phyloP scores from a whole-genome alignment of 495 filamentous ascomycete genomes.

The Amphirosellinia nigrospora region DNA sequence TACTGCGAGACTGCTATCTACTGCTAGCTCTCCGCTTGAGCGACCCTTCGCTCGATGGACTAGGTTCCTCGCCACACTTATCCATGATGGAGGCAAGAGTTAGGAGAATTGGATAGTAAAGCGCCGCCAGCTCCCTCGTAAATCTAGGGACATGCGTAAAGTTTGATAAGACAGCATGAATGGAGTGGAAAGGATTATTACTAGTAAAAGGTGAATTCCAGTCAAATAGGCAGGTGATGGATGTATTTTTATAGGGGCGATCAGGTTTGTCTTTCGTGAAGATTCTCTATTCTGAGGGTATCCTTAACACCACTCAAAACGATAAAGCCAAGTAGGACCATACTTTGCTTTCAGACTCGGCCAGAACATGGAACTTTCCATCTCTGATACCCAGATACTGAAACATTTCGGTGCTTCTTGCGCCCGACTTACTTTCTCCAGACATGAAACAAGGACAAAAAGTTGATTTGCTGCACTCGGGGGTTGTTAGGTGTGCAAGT shows the following conservation, averaged over 20 bases:
- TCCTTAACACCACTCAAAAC: neutral
- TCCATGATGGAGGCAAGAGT: conserved; percentile 10
- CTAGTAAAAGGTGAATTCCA: neutral
- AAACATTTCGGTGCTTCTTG: conserved; percentile 10
- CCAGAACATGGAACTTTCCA: neutral
- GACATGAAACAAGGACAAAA: neutral
- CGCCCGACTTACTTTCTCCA: neutral
- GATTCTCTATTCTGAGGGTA: neutral
- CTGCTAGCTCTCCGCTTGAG: conserved; percentile 26
- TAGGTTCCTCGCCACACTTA: conserved; percentile 23
- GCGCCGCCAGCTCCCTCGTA: conserved; percentile 4
- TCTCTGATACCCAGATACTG: neutral
- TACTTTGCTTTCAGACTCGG: neutral
- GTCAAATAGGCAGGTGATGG: neutral
- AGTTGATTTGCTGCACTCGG: neutral
- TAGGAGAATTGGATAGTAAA: conserved; percentile 18
- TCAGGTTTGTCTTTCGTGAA: conserved; percentile 3
- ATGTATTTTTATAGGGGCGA: conserved; percentile 22
- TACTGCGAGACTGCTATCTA: conserved; percentile 32
- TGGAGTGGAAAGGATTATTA: conserved; percentile 6
- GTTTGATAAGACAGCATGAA: conserved; percentile 21
- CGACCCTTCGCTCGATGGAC: conserved; percentile 30
- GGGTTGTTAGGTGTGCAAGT: too few relatives aligned
- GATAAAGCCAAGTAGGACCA: conserved; percentile 6
- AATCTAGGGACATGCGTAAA: conserved; percentile 8